phyloP scores from a whole-genome alignment of 1,284 basidiomycete species.

The Pseudozyma sp. region DNA sequence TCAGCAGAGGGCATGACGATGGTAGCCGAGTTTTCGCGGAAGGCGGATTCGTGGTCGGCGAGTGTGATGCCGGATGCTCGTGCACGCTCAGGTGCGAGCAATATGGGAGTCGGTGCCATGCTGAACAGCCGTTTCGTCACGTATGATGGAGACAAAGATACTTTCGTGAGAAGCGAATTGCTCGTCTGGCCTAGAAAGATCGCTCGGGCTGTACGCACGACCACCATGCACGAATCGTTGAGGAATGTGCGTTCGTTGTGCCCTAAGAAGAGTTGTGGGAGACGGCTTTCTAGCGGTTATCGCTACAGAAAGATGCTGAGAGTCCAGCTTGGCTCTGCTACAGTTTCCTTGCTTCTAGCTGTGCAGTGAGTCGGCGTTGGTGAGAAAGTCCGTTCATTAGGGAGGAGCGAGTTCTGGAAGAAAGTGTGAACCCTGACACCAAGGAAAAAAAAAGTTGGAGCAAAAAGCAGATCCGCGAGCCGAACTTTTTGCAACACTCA shows the following conservation, averaged over 20 bases:
- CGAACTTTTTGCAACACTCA: not conserved
- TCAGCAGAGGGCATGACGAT: constrained; percentile 66
- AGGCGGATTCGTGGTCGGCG: constrained; percentile 56
- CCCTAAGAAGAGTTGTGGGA: not conserved
- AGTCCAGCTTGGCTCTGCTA: too few species aligned
- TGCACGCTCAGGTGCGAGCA: constrained; percentile 55
- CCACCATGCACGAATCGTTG: constrained; percentile 26
- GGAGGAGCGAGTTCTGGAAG: not conserved
- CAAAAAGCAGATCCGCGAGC: not conserved
- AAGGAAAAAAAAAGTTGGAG: too few species aligned
- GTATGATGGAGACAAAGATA: not conserved
- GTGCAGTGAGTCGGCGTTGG: too few species aligned
- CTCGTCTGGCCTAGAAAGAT: constrained; percentile 3
- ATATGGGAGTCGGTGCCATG: constrained; percentile 65
- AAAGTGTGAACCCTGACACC: not conserved
- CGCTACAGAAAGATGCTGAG: too few species aligned
- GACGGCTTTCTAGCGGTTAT: too few species aligned
- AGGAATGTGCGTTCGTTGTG: not conserved
- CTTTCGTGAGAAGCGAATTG: constrained; percentile 16
- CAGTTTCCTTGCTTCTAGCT: too few species aligned
- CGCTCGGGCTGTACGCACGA: constrained; percentile 19
- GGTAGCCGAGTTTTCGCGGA: constrained; percentile 64
- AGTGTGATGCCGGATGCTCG: constrained; percentile 58
- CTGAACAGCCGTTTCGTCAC: not conserved
- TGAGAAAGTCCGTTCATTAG: too few species aligned